Conservation (phyloP, 805 yeast genomes). For the Zygosaccharomyces lentus region DNA sequence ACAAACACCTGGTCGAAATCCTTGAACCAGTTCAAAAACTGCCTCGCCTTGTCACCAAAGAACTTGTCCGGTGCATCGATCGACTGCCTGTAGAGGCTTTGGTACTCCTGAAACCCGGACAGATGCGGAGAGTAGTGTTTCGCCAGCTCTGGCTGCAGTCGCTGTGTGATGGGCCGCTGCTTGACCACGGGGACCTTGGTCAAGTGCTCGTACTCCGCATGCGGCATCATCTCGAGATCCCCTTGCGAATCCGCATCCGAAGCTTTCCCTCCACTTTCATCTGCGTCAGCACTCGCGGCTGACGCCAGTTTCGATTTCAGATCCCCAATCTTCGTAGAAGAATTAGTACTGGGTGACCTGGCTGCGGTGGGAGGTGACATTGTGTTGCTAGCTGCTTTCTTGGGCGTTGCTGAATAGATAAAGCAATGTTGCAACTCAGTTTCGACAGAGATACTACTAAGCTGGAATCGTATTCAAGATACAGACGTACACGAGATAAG, state of each 20-base stretch:
- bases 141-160: constrained; percentile 20
- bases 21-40: constrained; percentile 73
- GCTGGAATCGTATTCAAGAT: too few species aligned
- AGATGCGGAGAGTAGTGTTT: constrained; percentile 50
- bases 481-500: neutral
- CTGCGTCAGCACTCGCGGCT: neutral
- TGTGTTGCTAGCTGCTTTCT: neutral
- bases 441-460: too few species aligned
- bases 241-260: neutral
- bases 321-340: constrained; percentile 8
- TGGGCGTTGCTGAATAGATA: too few species aligned
- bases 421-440: neutral
- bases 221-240: constrained; percentile 7
- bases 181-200: constrained; percentile 24
- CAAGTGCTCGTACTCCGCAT: constrained; percentile 28
- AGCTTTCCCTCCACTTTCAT: neutral
- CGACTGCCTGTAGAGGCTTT: constrained; percentile 64
- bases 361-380: constrained; percentile 1
- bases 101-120: constrained; percentile 61
- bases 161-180: constrained; percentile 21
- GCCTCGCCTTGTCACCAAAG: constrained; percentile 72
- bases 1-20: constrained; percentile 55
- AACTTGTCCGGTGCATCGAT: constrained; percentile 75
- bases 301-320: constrained; percentile 9
- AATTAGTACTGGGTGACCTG: neutral